phyloP scores from a whole-genome alignment of 345 rosid genomes.

The Eucalyptus curtisii region DNA sequence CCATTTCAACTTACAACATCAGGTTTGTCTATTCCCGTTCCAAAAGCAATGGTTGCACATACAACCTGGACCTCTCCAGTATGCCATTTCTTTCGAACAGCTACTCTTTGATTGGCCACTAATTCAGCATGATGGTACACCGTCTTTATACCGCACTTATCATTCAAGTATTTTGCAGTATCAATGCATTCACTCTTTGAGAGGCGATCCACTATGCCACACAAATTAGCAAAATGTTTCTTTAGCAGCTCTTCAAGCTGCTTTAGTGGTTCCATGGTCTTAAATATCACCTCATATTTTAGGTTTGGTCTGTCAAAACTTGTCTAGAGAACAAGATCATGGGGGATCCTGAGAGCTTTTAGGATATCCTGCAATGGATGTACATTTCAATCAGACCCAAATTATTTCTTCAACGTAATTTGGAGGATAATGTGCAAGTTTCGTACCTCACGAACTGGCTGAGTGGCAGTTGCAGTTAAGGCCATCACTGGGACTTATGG shows the following conservation, averaged over 20 bases:
- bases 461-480: constrained; percentile 84
- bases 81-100: constrained; percentile 82
- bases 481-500: constrained; percentile 67
- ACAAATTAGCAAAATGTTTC: constrained; percentile 56
- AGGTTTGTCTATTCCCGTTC: constrained; percentile 97
- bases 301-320: constrained; percentile 91
- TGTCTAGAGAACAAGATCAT: constrained; percentile 68
- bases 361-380: constrained; percentile 54
- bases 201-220: constrained; percentile 83
- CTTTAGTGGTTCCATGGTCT: constrained; percentile 65
- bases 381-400: background rate
- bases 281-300: constrained; percentile 71
- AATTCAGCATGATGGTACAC: constrained; percentile 79
- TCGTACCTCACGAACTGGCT: constrained; percentile 59
- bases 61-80: constrained; percentile 69
- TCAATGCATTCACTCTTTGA: constrained; percentile 81
- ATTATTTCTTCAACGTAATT: background rate
- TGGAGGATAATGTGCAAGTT: background rate
- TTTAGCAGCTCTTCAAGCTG: constrained; percentile 68
- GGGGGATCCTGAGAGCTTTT: constrained; percentile 62
- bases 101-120: constrained; percentile 58
- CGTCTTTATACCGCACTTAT: constrained; percentile 63
- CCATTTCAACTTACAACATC: constrained; percentile 62
- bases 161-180: constrained; percentile 60
- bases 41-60: constrained; percentile 90